These are phyloP conservation scores for Anisodus tanguticus DNA, from an alignment of 257 asterid species.

Conservation along the genomic window DNA sequence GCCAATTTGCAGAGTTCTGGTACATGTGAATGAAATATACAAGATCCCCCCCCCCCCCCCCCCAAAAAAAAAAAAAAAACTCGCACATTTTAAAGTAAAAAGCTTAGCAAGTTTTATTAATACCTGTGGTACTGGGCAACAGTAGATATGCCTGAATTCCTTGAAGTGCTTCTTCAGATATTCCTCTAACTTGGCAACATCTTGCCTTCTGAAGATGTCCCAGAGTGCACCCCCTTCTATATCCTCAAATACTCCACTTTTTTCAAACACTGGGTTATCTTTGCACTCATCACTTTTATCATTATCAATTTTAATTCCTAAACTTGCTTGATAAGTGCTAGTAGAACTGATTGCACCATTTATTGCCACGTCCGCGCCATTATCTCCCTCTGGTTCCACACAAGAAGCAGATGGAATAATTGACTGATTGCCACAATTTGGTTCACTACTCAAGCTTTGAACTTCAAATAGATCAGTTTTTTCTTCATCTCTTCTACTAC, in stretches of 20 bases:
- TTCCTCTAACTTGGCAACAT: constrained; percentile 69
- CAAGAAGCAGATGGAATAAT: constrained; percentile 6
- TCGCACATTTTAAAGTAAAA: not conserved
- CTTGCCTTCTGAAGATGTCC: constrained; percentile 94
- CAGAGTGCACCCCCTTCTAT: constrained; percentile 81
- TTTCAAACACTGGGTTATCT: not conserved
- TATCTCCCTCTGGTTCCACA: not conserved
- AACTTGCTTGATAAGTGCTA: not conserved
- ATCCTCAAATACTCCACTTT: constrained; percentile 30
- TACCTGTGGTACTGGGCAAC: constrained; percentile 66
- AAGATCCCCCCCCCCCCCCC: not conserved
- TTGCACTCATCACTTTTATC: not conserved
- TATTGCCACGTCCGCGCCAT: not conserved
- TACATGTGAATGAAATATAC: not conserved
- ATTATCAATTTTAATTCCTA: not conserved
- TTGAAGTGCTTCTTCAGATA: constrained; percentile 52
- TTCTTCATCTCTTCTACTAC: constrained; percentile 22
- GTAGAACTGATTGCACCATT: not conserved
- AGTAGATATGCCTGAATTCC: constrained; percentile 49
- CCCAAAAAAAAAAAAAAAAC: not conserved
- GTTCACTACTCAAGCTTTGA: not conserved
- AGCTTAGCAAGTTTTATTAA: not conserved
- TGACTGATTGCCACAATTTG: constrained; percentile 19
- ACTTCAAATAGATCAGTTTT: not conserved
- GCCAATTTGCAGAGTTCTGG: not conserved